These are phyloP conservation scores for Pseudoneurospora amorphoporcata DNA, from an alignment of 495 filamentous ascomycete species.

Conservation along the genomic window DNA sequence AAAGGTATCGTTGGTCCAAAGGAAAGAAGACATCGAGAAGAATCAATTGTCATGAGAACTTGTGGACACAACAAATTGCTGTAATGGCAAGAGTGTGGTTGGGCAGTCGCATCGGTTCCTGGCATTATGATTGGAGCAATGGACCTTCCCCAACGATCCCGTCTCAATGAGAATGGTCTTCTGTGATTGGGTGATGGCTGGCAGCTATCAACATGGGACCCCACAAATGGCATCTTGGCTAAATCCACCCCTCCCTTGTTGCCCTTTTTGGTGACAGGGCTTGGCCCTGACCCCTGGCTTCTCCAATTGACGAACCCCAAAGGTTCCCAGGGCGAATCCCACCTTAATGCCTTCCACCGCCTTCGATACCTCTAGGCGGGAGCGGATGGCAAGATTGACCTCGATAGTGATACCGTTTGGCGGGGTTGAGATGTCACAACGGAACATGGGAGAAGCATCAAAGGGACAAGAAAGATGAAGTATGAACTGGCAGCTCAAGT, in stretches of 20 bases:
- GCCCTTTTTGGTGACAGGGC: neutral
- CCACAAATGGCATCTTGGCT: slow-evolving; percentile 9
- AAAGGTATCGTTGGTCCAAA: neutral
- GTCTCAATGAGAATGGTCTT: neutral
- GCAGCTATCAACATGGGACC: neutral
- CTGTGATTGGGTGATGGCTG: neutral
- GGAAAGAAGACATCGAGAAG: neutral
- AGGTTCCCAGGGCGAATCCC: neutral
- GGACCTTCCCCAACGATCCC: slow-evolving; percentile 15
- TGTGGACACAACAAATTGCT: slow-evolving; percentile 3
- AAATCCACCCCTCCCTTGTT: slow-evolving; percentile 9
- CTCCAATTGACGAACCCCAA: slow-evolving; percentile 7
- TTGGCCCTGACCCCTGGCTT: neutral
- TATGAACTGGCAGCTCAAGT: neutral
- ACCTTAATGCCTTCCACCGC: neutral
- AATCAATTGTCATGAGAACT: neutral
- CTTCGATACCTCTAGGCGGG: slow-evolving; percentile 1
- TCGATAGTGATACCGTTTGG: neutral
- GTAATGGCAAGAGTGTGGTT: slow-evolving; percentile 3
- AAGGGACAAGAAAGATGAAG: neutral
- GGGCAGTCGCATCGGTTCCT: slow-evolving; percentile 1
- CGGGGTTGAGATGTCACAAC: neutral
- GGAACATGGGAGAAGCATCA: neutral
- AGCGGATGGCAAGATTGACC: neutral
- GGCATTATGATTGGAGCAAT: slow-evolving; percentile 2